A percentile compares a stretch with the other conserved stretches of the same genome.
Evolutionary conservation across 805 yeast species (phyloP).

Genomic region (Metschnikowia colocasiae): DNA sequence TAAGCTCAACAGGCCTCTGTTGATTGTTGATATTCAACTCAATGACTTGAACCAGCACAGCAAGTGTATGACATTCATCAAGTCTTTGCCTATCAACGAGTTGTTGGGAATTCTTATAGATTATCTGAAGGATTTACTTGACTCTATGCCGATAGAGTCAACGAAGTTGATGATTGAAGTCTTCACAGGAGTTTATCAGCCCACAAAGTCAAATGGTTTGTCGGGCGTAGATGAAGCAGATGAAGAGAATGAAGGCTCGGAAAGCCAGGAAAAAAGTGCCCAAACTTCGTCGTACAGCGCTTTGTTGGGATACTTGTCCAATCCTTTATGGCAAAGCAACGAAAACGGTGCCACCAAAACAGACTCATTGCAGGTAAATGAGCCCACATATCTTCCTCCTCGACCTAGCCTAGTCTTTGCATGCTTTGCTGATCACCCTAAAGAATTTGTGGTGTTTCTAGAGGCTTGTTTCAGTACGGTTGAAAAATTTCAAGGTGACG

Average conservation of each 20-base stretch:
- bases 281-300: conserved; percentile 15
- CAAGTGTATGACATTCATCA: conserved; percentile 61
- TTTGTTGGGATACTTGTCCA: conserved; percentile 16
- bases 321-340: conserved; percentile 4
- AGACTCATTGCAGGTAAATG: background rate
- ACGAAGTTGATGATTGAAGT: conserved; percentile 79
- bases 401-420: conserved; percentile 83
- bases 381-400: conserved; percentile 86
- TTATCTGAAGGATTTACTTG: conserved; percentile 62
- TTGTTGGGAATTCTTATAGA: conserved; percentile 66
- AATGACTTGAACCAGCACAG: conserved; percentile 59
- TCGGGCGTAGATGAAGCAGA: background rate
- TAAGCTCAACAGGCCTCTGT: conserved; percentile 66
- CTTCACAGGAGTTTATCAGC: conserved; percentile 79
- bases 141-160: conserved; percentile 70
- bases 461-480: conserved; percentile 87
- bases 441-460: conserved; percentile 84
- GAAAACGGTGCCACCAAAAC: conserved; percentile 1
- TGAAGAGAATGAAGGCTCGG: background rate
- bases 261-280: conserved; percentile 16
- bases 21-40: conserved; percentile 72
- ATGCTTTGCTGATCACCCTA: conserved; percentile 79
- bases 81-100: conserved; percentile 70
- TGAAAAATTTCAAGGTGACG: conserved; percentile 68
- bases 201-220: conserved; percentile 24